These are phyloP conservation scores for Trichosanthes truncata DNA, from an alignment of 306 rosid species.

Conservation along the genomic window DNA sequence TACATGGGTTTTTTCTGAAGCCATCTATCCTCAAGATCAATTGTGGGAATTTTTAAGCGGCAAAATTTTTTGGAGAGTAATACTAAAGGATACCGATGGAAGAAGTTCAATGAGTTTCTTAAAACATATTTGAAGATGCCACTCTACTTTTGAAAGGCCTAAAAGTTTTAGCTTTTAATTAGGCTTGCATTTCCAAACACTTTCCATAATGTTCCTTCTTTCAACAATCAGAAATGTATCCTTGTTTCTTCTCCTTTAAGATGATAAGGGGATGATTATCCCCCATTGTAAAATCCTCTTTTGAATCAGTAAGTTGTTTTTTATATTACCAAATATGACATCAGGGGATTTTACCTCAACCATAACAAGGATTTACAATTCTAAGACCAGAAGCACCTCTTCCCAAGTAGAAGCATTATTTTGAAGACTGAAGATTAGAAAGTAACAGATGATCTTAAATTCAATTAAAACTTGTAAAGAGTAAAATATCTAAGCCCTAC, in stretches of 20 bases:
- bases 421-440: conserved; percentile 6
- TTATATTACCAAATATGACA: background rate
- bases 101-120: background rate
- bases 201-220: background rate
- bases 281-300: background rate
- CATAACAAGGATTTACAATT: background rate
- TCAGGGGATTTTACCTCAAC: background rate
- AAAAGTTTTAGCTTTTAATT: background rate
- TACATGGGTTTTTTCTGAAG: background rate
- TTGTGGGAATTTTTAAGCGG: background rate
- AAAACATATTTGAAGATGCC: background rate
- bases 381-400: conserved; percentile 5
- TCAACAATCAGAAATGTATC: background rate
- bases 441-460: conserved; percentile 1
- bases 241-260: background rate
- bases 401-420: background rate
- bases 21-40: background rate
- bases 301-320: background rate
- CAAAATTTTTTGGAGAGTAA: background rate
- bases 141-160: background rate
- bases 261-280: background rate
- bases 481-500: background rate
- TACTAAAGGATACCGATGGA: background rate
- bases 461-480: background rate
- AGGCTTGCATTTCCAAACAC: background rate